Base-by-base conservation (phyloP, 2,329 filamentous ascomycete species). In the Arthrobotrys conoides region DNA sequence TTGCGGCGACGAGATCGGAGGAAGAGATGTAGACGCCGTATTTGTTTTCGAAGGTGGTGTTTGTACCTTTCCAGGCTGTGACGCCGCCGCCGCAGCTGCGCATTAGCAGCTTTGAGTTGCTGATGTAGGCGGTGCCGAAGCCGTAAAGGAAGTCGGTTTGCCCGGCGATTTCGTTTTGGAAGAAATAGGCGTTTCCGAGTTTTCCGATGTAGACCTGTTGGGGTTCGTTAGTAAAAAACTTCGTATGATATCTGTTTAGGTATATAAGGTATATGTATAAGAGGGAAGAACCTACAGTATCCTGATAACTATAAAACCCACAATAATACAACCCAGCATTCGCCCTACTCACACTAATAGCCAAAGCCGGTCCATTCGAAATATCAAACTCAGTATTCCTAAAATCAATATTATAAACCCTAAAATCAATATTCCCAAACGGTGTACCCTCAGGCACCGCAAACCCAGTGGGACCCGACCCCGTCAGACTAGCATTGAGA, bases 121-220 rank as follows among this genome's bases (percentile, higher is more conserved):
- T 86, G 48, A 91, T 85, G 86, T 88, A 92, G 2, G 88, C 86
- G 0, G 90, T 91, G 27, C 90, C 90, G 81, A 91, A 91, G 8
- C 90, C 90, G 82, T 91, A 92, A 20, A 92, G 84, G 84, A 92
- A 92, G 81, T 92, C 91, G 0, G 89, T 91, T 82, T 91, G 86
- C 0, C 90, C 90, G 0, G 89, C 90, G 4, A 92, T 86, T 41
- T 89, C 87, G 67, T 85, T 87, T 41, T 87, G 85, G 82, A 89
- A 87, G 83, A 92, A 90, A 83, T 91, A 91, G 0, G 88, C 88
- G 80, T 91, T 91, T 33, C 88, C 90, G 0, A 91, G 85, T 82
- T 92, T 91, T 67, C 90, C 90, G 16, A 91, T 83, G 81, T 91
- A 92, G 3, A 91, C 83, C 87, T 88, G 55, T n/a, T 65, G 3